Base-by-base conservation (phyloP, 306 rosid species). In the Urtica urens region DNA sequence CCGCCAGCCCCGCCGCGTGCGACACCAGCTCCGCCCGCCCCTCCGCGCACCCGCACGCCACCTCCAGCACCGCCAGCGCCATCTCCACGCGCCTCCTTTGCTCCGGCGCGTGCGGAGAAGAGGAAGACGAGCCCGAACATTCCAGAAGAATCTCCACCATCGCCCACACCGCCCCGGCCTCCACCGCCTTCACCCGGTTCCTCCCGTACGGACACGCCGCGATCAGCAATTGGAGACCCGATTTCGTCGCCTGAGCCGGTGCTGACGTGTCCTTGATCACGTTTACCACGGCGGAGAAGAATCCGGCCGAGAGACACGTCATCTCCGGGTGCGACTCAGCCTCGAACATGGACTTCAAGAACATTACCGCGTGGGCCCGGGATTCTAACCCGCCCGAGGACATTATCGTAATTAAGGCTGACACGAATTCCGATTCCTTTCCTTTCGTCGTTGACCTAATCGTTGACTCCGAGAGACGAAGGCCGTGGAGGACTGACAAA, bases 1-100 rank as follows among this genome's bases (percentile, higher is more conserved):
- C 54, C 0, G 90, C 88, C 4, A 88, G 3, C 7, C 96, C 95
- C 0, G 90, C 94, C 0, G 70, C 83, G 17, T 88, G 96, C 2
- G 34, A 38, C 48, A 88, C 12, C 15, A 88, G 37, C 52, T 77
- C 82, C 3, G 83, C 93, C 0, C 96, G 63, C 1, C 95, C 96
- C 21, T 88, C 93, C 0, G 96, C 93, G 13, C 81, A 60, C 23
- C 80, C 78, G 24, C 95, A 81, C 0, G 74, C 23, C 19, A 53
- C 58, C 55, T 88, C 96, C 64, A 81, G 38, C 5, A 59, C 41
- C 37, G 68, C 60, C 6, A 90, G 35, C 38, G 69, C 37, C 95
- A 90, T 78, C 45, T 90, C 97, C 7, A 66, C 62, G 0, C 42
- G 49, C 25, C 84, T 77, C 16, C 70, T 58, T 1, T 80, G 86